phyloP scores from a whole-genome alignment of 345 rosid species.

The Murraya koenigii region DNA sequence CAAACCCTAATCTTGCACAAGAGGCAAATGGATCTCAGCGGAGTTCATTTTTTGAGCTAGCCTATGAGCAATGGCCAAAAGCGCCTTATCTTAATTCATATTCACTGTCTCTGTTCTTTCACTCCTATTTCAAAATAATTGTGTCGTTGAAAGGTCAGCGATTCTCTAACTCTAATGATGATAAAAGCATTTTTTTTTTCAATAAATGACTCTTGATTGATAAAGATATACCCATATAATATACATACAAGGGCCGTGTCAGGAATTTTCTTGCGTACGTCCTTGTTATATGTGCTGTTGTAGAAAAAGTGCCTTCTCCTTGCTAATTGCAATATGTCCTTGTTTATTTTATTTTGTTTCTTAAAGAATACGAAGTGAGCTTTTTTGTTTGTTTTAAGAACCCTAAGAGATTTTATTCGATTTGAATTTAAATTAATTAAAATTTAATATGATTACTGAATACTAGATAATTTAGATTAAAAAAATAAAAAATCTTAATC shows the following conservation, averaged over 20 bases:
- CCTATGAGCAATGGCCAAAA: no score
- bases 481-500: neutral
- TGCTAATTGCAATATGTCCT: no score
- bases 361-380: neutral
- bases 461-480: no score
- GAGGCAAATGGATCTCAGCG: neutral
- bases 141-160: constrained; percentile 9
- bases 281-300: neutral
- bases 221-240: neutral
- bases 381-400: neutral
- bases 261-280: neutral
- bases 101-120: neutral
- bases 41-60: neutral
- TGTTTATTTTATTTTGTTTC: neutral
- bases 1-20: neutral
- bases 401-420: no score
- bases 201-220: neutral
- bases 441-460: no score
- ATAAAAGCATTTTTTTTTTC: neutral
- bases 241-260: neutral
- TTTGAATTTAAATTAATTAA: no score
- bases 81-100: no score
- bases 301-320: neutral
- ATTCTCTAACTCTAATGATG: neutral
- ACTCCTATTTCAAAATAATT: constrained; percentile 4